These are phyloP conservation scores for Podospora sp. DNA, from an alignment of 495 filamentous ascomycete species.

Conservation along the genomic window DNA sequence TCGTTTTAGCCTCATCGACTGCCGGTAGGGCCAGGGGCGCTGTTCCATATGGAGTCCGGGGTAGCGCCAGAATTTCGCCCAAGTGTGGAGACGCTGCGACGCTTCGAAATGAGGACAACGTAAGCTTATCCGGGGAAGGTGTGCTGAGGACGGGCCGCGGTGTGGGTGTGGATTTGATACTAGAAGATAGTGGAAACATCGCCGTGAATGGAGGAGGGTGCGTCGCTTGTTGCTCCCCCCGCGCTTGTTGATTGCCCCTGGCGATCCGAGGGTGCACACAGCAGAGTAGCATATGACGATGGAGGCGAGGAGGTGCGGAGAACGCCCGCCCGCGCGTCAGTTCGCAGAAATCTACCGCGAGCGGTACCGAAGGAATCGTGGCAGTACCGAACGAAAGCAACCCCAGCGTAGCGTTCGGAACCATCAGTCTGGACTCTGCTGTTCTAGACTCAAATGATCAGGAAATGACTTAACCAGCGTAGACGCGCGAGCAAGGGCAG, in stretches of 20 bases:
- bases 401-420: background rate
- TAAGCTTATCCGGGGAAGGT: constrained; percentile 16
- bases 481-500: background rate
- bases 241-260: background rate
- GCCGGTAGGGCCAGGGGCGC: constrained; percentile 1
- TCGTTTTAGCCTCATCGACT: constrained; percentile 8
- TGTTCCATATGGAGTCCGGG: constrained; percentile 3
- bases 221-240: background rate
- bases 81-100: constrained; percentile 3
- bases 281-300: background rate
- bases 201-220: background rate
- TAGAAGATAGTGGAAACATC: background rate
- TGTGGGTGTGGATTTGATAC: background rate
- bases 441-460: background rate
- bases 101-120: constrained; percentile 12
- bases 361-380: background rate
- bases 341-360: background rate
- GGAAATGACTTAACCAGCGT: no score
- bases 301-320: background rate
- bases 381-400: background rate
- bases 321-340: background rate
- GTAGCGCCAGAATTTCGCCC: background rate
- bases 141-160: background rate
- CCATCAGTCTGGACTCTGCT: background rate
- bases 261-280: background rate